Evolutionary conservation across 2,329 filamentous ascomycete species (phyloP).

Genomic region (Ceratocystis colombiana): DNA sequence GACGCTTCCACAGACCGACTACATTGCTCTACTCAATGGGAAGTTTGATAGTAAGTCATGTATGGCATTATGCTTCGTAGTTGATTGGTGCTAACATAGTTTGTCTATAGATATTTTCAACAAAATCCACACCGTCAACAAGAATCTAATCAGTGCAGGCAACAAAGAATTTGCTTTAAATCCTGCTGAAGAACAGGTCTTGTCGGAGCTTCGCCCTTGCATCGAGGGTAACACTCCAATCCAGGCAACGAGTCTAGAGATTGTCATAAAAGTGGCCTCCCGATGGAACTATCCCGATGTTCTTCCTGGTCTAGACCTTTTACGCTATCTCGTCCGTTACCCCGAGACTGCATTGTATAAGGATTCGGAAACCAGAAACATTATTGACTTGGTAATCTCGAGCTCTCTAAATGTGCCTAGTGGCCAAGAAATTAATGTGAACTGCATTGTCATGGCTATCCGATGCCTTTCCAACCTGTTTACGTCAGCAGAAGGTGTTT

Average conservation of each 20-base stretch:
- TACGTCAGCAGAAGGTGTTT: conserved; percentile 59
- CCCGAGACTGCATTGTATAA: conserved; percentile 54
- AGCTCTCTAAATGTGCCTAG: conserved; percentile 38
- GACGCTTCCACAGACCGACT: conserved; percentile 63
- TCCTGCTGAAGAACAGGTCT: conserved; percentile 54
- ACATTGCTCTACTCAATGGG: conserved; percentile 57
- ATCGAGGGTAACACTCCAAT: conserved; percentile 50
- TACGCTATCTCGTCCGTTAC: conserved; percentile 68
- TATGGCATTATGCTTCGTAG: neutral
- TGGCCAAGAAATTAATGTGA: conserved; percentile 52
- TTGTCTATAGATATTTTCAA: conserved; percentile 54
- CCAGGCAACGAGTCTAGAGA: conserved; percentile 44
- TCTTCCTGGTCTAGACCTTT: conserved; percentile 73
- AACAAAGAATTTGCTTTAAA: conserved; percentile 66
- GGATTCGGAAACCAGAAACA: conserved; percentile 43
- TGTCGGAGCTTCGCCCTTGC: conserved; percentile 52
- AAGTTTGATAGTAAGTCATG: conserved; percentile 48
- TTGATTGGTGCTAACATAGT: conserved; percentile 27
- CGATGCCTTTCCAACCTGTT: conserved; percentile 80
- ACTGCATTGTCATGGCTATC: conserved; percentile 78
- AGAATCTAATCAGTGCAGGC: conserved; percentile 58
- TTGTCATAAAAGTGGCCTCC: conserved; percentile 62
- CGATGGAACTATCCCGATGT: conserved; percentile 72
- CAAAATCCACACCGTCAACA: conserved; percentile 67
- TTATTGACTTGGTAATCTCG: conserved; percentile 47